Evolutionary conservation across 225 moss, liverwort and hornwort species (phyloP).

Genomic region (Rhytidiadelphus loreus): DNA sequence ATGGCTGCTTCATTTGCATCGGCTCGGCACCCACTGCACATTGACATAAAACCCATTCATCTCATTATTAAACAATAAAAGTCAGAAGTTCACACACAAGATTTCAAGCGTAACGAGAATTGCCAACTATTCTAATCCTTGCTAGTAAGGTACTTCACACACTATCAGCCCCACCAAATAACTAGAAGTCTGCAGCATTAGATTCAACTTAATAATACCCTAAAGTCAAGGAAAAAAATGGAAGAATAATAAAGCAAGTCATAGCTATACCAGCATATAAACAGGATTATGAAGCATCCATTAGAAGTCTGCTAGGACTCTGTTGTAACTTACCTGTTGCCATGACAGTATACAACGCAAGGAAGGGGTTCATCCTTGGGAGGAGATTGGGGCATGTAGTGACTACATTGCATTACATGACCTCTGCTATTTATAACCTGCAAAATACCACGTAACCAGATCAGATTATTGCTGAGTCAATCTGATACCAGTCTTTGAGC

Average conservation of each 20-base stretch:
- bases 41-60: not conserved
- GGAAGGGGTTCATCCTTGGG: constrained; percentile 72
- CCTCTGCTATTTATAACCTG: constrained; percentile 76
- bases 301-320: not conserved
- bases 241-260: not conserved
- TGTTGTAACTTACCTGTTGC: constrained; percentile 60
- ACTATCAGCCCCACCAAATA: not conserved
- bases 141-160: not conserved
- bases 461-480: not conserved
- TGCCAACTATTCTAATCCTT: not conserved
- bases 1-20: constrained; percentile 99
- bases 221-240: not conserved
- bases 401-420: constrained; percentile 80
- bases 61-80: not conserved
- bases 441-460: not conserved
- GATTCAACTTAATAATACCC: not conserved
- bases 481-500: not conserved
- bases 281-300: not conserved
- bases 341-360: constrained; percentile 91
- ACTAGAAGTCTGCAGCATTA: not conserved
- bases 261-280: not conserved
- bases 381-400: constrained; percentile 72
- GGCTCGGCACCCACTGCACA: constrained; percentile 91
- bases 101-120: not conserved
- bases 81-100: not conserved